Conservation (phyloP, 2,329 filamentous ascomycete species). For the Cadophora sp. region DNA sequence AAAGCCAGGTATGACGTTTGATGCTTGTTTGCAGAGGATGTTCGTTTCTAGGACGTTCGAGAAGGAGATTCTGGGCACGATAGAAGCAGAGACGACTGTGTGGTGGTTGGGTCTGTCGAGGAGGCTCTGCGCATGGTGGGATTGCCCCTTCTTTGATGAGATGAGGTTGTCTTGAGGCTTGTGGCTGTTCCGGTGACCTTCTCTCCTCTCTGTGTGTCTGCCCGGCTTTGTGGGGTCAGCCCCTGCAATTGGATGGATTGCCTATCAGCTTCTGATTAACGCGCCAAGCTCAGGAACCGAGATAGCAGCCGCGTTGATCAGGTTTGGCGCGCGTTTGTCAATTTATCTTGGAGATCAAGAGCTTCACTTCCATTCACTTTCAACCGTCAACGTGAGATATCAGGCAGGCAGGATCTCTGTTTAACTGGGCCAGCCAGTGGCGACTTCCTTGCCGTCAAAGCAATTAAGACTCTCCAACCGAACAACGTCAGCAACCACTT, state of each 20-base stretch:
- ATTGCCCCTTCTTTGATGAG: constrained; percentile 20
- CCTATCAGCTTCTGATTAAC: constrained; percentile 12
- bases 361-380: not conserved
- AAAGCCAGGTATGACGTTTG: constrained; percentile 11
- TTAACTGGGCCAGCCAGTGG: not conserved
- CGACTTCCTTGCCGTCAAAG: not conserved
- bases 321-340: constrained; percentile 18
- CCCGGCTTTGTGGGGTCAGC: constrained; percentile 33
- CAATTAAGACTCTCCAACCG: not conserved
- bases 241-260: constrained; percentile 19
- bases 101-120: not conserved
- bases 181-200: constrained; percentile 24
- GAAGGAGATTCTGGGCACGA: not conserved
- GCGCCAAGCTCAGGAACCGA: constrained; percentile 21
- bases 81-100: not conserved
- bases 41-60: not conserved
- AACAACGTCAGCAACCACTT: not conserved
- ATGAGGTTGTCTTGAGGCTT: constrained; percentile 17
- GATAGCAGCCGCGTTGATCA: constrained; percentile 18
- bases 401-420: not conserved
- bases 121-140: constrained; percentile 7
- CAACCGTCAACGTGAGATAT: not conserved
- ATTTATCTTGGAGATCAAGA: not conserved
- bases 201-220: constrained; percentile 18
- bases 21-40: not conserved